phyloP scores from a whole-genome alignment of 345 rosid genomes.

The Abelmoschus esculentus region DNA sequence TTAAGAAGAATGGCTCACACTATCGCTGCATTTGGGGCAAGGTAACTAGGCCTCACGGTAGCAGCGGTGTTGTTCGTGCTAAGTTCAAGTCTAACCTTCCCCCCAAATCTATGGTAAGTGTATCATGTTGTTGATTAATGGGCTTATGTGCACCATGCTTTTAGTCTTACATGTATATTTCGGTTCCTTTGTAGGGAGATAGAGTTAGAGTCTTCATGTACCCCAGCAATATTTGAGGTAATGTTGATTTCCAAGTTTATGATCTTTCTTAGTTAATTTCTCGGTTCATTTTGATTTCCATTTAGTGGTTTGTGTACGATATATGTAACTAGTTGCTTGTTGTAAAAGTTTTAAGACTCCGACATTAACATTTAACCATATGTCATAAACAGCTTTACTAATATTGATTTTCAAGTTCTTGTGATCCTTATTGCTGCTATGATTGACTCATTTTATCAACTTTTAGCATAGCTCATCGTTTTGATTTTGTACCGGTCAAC shows the following conservation, averaged over 20 bases:
- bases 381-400: neutral
- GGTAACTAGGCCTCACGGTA: neutral
- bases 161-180: neutral
- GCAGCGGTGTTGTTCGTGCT: neutral
- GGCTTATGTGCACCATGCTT: neutral
- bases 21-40: conserved; percentile 2
- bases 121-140: neutral
- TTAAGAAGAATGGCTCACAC: neutral
- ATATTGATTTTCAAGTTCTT: neutral
- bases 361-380: neutral
- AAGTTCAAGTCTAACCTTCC: conserved; percentile 2
- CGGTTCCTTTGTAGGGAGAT: neutral
- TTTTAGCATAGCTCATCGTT: too few relatives aligned
- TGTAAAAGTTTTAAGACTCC: too few relatives aligned
- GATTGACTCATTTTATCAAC: too few relatives aligned
- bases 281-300: neutral
- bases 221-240: conserved; percentile 1
- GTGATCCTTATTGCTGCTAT: neutral
- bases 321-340: too few relatives aligned
- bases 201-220: conserved; percentile 1
- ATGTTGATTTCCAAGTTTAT: neutral
- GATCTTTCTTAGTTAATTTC: neutral
- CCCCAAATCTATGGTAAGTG: neutral
- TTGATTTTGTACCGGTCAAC: neutral
- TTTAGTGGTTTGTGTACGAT: neutral